Evolutionary conservation across 129 eudicot genomes (phyloP).

Genomic region (Gnaphalium uliginosum): DNA sequence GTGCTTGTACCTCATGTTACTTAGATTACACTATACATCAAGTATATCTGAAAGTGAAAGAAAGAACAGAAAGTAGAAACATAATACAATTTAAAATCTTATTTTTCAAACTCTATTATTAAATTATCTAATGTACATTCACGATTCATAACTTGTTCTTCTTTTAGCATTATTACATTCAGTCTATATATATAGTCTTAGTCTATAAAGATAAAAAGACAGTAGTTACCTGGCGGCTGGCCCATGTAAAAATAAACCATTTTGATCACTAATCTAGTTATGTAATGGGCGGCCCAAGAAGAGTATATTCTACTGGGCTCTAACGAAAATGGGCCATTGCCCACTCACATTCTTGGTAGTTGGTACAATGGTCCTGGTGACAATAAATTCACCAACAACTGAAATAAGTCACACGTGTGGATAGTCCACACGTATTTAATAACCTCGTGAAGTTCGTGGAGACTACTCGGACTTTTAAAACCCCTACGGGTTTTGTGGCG

Average conservation of each 20-base stretch:
- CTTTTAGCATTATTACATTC: too few relatives aligned
- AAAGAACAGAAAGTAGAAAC: background rate
- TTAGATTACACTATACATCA: background rate
- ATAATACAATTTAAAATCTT: too few relatives aligned
- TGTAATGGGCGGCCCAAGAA: background rate
- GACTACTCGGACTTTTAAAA: background rate
- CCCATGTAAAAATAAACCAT: background rate
- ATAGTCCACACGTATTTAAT: slow-evolving; percentile 24
- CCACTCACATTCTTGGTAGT: background rate
- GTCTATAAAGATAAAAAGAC: background rate
- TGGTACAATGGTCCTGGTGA: too few relatives aligned
- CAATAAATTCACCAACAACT: background rate
- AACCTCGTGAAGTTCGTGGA: slow-evolving; percentile 12
- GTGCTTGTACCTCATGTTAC: background rate
- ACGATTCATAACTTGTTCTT: too few relatives aligned
- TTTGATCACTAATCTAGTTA: background rate
- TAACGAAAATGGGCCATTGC: background rate
- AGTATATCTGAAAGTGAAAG: background rate
- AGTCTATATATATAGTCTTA: too few relatives aligned
- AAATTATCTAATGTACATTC: too few relatives aligned
- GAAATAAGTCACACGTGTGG: slow-evolving; percentile 16
- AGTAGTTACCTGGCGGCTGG: background rate
- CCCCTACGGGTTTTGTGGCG: background rate
- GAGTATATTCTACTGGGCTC: background rate
- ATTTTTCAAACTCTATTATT: too few relatives aligned